These are phyloP conservation scores for Torulaspora delbrueckii DNA, from an alignment of 805 yeast genomes.

Conservation along the genomic window DNA sequence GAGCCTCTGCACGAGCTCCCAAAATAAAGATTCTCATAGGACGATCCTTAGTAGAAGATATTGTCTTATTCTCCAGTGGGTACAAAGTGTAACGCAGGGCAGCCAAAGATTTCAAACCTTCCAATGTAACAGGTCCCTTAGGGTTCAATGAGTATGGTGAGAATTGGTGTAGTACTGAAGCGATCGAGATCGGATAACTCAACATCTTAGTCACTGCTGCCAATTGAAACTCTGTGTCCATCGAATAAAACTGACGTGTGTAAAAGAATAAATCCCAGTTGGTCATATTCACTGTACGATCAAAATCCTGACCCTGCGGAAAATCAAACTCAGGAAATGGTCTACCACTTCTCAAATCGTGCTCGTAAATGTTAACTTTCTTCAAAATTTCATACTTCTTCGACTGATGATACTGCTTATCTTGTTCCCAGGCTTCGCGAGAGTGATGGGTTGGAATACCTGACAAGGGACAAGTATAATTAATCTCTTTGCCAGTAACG, in stretches of 20 bases:
- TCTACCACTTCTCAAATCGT: constrained; percentile 90
- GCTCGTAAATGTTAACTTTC: constrained; percentile 89
- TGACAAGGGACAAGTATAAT: constrained; percentile 84
- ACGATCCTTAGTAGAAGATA: constrained; percentile 64
- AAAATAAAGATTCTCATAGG: constrained; percentile 85
- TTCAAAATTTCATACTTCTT: constrained; percentile 69
- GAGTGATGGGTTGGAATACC: constrained; percentile 97
- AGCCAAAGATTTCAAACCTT: constrained; percentile 89
- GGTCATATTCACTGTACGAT: constrained; percentile 67
- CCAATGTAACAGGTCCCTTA: constrained; percentile 81
- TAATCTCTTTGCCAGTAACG: constrained; percentile 72
- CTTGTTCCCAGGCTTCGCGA: constrained; percentile 82
- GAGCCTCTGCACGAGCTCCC: constrained; percentile 91
- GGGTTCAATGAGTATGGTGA: constrained; percentile 82
- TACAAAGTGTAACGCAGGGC: constrained; percentile 87
- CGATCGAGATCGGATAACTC: constrained; percentile 88
- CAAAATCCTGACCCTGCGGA: constrained; percentile 74
- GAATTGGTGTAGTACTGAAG: constrained; percentile 71
- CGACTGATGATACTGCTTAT: constrained; percentile 61
- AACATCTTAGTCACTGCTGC: constrained; percentile 94
- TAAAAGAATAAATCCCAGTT: constrained; percentile 93
- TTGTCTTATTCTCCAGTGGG: constrained; percentile 42
- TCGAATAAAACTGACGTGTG: constrained; percentile 86
- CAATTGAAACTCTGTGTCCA: constrained; percentile 94
- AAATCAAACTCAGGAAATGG: constrained; percentile 93